Evolutionary conservation across 768 basidiomycete species (phyloP).

Genomic region (Kwoniella dejecticola): DNA sequence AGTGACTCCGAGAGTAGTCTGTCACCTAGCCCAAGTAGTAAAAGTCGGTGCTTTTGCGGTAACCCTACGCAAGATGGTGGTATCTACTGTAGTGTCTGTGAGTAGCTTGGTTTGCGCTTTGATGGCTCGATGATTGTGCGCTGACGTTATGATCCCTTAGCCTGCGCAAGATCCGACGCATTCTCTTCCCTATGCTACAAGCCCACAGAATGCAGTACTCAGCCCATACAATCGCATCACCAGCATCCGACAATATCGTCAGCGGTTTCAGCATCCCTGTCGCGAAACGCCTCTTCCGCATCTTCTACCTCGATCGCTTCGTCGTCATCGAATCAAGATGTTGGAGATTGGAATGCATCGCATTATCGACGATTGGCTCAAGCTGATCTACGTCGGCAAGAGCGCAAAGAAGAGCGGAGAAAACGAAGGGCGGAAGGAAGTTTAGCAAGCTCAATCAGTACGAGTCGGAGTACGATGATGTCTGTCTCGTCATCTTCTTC

Average conservation of each 20-base stretch:
- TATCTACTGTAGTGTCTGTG: slow-evolving; percentile 51
- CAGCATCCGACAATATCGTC: slow-evolving; percentile 18
- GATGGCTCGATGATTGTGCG: neutral
- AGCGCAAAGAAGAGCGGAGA: slow-evolving; percentile 40
- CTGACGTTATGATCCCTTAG: slow-evolving; percentile 22
- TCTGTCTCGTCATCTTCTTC: slow-evolving; percentile 32
- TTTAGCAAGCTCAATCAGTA: slow-evolving; percentile 22
- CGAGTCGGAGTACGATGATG: slow-evolving; percentile 30
- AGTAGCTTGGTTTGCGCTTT: too few relatives aligned
- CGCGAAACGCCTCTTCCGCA: slow-evolving; percentile 36
- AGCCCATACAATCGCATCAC: neutral
- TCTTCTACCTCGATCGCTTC: slow-evolving; percentile 24
- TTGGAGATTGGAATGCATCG: slow-evolving; percentile 42
- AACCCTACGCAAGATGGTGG: slow-evolving; percentile 36
- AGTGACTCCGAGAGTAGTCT: slow-evolving; percentile 39
- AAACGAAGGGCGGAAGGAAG: slow-evolving; percentile 40
- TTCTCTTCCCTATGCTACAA: slow-evolving; percentile 54
- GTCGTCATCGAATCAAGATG: slow-evolving; percentile 11
- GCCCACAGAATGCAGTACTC: slow-evolving; percentile 28
- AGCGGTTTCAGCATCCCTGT: slow-evolving; percentile 19
- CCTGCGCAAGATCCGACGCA: slow-evolving; percentile 51
- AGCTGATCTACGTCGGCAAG: slow-evolving; percentile 48
- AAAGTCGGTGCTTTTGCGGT: slow-evolving; percentile 45
- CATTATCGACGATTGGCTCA: slow-evolving; percentile 52
- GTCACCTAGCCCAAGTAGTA: slow-evolving; percentile 17